Base-by-base conservation (phyloP, 31 red algal species). In the Asparagopsis taxiformis region DNA sequence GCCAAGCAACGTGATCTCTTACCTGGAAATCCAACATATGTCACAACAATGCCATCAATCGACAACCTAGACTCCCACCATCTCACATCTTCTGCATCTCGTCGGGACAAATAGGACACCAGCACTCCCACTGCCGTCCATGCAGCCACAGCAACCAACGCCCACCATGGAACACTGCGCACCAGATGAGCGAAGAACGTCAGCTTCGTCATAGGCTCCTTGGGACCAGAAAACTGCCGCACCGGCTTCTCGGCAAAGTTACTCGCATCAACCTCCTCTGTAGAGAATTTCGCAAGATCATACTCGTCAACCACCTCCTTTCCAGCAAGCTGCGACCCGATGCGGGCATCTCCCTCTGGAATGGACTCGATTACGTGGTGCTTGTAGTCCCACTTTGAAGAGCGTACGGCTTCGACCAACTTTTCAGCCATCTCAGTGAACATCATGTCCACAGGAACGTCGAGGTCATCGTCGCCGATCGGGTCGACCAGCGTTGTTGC, bases 31-130 rank as follows among this genome's bases (percentile, higher is more conserved):
- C 38, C 59, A 1, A 81, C 30, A 41, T 81, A 70, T 0, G 54
- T 56, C 7, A 53, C 54, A 19, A 81, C 64, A 4, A 52, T 56
- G 5, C 6, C 25, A 24, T 67, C 53, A 3, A 70, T 60, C 3
- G 44, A 34, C 20, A 81, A 59, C 5, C 51, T 7, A 15, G 77
- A 81, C 31, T 33, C 20, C 77, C 77, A 81, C 77, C 77, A 81
- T 0, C 77, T 28, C 1, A 8, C 38, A 2, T 35, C 21, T 4
- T 6, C 36, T 20, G 30, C 36, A 16, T 38, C 15, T 22, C 39
- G 21, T 7, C 50, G 38, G 10, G 62, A 49, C 38, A 59, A 28
- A 31, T 69, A 81, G 4, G 77, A 81, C 23, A 81, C 60, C 23
- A 69, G 19, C 1, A 50, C 36, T 26, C 51, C 77, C 19, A 68